These are phyloP conservation scores for Globisporangium takayamanum DNA, from an alignment of 352 stramenopile species.

Conservation along the genomic window DNA sequence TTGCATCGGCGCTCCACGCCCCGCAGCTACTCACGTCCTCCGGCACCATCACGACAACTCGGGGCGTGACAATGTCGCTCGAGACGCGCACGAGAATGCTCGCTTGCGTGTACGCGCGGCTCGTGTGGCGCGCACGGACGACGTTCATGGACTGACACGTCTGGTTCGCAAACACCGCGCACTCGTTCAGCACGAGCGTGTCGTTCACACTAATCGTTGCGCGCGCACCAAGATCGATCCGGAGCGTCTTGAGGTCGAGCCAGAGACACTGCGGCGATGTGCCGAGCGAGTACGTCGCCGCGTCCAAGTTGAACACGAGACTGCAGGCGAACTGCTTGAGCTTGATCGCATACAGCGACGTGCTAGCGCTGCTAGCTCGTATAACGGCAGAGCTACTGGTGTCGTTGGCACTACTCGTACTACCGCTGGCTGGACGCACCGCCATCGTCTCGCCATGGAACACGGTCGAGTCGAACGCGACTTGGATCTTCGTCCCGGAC, in stretches of 20 bases:
- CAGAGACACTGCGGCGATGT: constrained; percentile 34
- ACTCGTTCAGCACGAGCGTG: constrained; percentile 47
- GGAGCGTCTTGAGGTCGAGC: constrained; percentile 46
- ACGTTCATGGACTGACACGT: constrained; percentile 40
- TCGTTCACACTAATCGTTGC: constrained; percentile 37
- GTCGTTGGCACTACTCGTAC: neutral
- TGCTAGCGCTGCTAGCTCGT: too few species aligned
- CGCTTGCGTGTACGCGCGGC: constrained; percentile 51
- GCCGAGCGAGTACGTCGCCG: constrained; percentile 33
- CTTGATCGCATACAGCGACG: constrained; percentile 21
- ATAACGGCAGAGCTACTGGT: neutral
- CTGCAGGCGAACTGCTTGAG: constrained; percentile 41
- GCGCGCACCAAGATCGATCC: constrained; percentile 34
- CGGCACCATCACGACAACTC: constrained; percentile 35
- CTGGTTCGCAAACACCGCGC: constrained; percentile 34
- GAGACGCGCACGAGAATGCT: constrained; percentile 27
- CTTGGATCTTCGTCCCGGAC: constrained; percentile 42
- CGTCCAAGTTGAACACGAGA: constrained; percentile 38
- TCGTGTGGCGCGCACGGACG: constrained; percentile 38
- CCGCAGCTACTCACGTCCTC: constrained; percentile 61
- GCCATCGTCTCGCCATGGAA: constrained; percentile 64
- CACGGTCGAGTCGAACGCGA: constrained; percentile 58
- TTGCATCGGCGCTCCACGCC: constrained; percentile 38
- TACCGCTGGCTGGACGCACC: constrained; percentile 11
- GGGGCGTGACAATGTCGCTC: constrained; percentile 28